Base-by-base conservation (phyloP, 202 grass and related monocot genomes). In the Zoysia matrella region DNA sequence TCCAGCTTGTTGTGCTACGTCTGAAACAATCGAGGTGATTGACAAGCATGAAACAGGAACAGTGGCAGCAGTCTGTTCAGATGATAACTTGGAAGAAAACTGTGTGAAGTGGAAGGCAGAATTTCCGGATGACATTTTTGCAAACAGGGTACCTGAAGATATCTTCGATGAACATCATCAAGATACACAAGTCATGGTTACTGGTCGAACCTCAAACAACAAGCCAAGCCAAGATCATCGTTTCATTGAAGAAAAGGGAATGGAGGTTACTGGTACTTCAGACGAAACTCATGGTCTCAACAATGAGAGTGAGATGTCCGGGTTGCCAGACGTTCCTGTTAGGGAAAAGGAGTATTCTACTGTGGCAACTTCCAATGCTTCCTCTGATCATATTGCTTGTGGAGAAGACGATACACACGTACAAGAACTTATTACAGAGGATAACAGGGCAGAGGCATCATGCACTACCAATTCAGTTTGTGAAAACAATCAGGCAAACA, bases 41-140 rank as follows among this genome's bases (percentile, higher is more conserved):
- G 81, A 88, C 70, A 70, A 75, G 18, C 54, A 80, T 63, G 81
- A 75, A 84, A 56, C 81, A 50, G 15, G 13, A 49, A 13, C 78
- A 3, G 14, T 30, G 43, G 2, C 5, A 14, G 53, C 56, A 10
- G 1, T 22, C 43, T 69, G 14, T 8, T 63, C 42, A 39, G 63
- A 55, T 63, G 55, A 54, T 67, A n/a, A n/a, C n/a, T 83, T 68
- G 47, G 36, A 2, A 69, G 6, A 83, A 48, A 49, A 63, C 0
- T 36, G 11, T 62, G 22, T 62, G 0, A 39, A 62, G 9, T 1
- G n/a, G 16, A 57, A n/a, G 61, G 4, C 7, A 42, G 63, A 48
- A 56, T 6, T 50, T 15, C 6, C 60, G 15, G 43, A 11, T 71
- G 15, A 54, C 8, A n/a, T 4, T 42, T 41, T 75, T 63, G 7